phyloP scores from a whole-genome alignment of 1,284 basidiomycete species.

The Tylopilus orsonianus region DNA sequence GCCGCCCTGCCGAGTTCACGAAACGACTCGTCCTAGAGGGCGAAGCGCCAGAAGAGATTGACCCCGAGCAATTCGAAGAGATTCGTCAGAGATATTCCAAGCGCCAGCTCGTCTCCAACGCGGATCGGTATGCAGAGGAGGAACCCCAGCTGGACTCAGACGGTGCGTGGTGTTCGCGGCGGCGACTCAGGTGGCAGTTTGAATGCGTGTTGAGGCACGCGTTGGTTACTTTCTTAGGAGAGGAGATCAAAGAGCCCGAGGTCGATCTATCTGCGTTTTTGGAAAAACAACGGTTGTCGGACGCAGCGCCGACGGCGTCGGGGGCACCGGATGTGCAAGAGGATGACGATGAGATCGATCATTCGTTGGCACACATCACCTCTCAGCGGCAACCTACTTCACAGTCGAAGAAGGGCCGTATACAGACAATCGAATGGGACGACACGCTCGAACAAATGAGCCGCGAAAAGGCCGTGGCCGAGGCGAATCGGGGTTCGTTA shows the following conservation, averaged over 20 bases:
- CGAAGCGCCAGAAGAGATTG: slow-evolving; percentile 42
- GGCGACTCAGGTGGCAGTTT: neutral
- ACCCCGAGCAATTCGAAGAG: slow-evolving; percentile 52
- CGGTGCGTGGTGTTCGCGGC: slow-evolving; percentile 37
- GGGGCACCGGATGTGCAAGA: slow-evolving; percentile 12
- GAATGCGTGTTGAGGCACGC: neutral
- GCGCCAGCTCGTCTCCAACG: slow-evolving; percentile 64
- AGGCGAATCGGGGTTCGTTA: slow-evolving; percentile 64
- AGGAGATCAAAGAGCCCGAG: slow-evolving; percentile 68
- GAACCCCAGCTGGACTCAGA: slow-evolving; percentile 66
- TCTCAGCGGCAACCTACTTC: slow-evolving; percentile 26
- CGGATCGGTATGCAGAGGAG: slow-evolving; percentile 67
- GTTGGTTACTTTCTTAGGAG: slow-evolving; percentile 42
- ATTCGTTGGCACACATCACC: slow-evolving; percentile 52
- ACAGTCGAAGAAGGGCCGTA: slow-evolving; percentile 56
- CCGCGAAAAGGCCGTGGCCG: slow-evolving; percentile 67
- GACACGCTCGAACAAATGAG: slow-evolving; percentile 59
- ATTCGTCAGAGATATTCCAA: slow-evolving; percentile 49
- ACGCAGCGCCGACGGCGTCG: slow-evolving; percentile 14
- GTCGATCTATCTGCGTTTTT: slow-evolving; percentile 69
- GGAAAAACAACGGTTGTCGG: slow-evolving; percentile 55
- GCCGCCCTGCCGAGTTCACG: slow-evolving; percentile 62
- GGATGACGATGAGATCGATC: slow-evolving; percentile 62
- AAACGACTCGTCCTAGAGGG: slow-evolving; percentile 59
- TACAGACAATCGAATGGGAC: slow-evolving; percentile 67